phyloP scores from a whole-genome alignment of 441 rosid genomes.

The Populus hybrid region DNA sequence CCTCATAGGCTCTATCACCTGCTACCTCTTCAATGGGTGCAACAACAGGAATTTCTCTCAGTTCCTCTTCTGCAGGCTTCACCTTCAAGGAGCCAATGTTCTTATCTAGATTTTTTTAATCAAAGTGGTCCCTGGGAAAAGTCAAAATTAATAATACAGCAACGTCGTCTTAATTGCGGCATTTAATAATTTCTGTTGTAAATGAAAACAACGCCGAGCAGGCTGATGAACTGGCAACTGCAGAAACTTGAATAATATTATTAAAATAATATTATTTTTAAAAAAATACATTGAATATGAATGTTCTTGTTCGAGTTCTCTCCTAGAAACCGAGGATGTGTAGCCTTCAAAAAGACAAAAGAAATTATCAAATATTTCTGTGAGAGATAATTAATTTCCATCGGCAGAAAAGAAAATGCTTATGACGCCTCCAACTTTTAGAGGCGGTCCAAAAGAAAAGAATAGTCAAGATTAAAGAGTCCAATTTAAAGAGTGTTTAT shows the following conservation, averaged over 20 bases:
- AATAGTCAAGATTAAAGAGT: too few species aligned
- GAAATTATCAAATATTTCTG: too few species aligned
- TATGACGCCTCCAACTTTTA: too few species aligned
- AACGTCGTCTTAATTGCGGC: neutral
- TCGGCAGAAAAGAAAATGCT: too few species aligned
- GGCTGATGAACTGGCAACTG: neutral
- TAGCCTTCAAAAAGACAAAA: too few species aligned
- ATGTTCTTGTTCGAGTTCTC: too few species aligned
- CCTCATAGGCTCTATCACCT: neutral
- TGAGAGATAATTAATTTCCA: too few species aligned
- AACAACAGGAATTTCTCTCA: constrained; percentile 18
- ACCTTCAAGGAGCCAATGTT: constrained; percentile 18
- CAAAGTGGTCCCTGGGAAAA: constrained; percentile 13
- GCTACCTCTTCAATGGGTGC: neutral
- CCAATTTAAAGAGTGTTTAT: too few species aligned
- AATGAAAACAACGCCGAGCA: neutral
- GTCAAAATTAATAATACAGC: neutral
- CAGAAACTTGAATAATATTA: neutral
- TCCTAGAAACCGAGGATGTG: too few species aligned
- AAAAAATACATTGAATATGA: too few species aligned
- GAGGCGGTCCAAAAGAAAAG: too few species aligned
- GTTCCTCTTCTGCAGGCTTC: constrained; percentile 14
- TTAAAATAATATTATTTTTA: too few species aligned
- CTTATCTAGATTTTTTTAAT: neutral
- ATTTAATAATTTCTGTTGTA: neutral